Evolutionary conservation across 1,284 basidiomycete species (phyloP).

Genomic region (Apiotrichum porosum): DNA sequence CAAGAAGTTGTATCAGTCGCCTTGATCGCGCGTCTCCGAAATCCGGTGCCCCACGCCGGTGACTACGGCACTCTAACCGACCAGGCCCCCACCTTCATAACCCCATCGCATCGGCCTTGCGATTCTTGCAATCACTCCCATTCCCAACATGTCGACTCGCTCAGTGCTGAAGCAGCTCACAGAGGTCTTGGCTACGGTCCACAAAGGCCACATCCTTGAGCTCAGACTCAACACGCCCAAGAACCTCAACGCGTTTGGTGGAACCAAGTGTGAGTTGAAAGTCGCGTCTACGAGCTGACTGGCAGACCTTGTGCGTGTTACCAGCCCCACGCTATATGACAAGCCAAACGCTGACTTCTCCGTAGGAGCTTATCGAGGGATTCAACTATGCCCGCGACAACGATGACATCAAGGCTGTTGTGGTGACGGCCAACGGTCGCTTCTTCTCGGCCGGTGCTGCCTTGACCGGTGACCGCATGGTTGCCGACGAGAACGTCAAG

Average conservation of each 20-base stretch:
- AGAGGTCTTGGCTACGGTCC: conserved; percentile 14
- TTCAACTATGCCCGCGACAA: conserved; percentile 13
- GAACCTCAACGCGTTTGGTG: conserved; percentile 16
- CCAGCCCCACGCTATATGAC: too few species aligned
- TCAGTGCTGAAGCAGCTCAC: too few species aligned
- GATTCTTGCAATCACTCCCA: too few species aligned
- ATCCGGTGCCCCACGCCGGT: too few species aligned
- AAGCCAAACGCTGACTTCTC: background rate
- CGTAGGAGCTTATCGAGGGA: conserved; percentile 16
- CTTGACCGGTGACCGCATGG: conserved; percentile 9
- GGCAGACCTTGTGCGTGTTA: background rate
- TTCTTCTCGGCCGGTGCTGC: conserved; percentile 17
- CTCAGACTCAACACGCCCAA: conserved; percentile 20
- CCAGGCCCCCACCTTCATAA: too few species aligned
- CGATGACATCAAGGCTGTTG: conserved; percentile 13
- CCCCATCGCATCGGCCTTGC: too few species aligned
- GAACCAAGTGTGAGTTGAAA: conserved; percentile 7
- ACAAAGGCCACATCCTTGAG: conserved; percentile 17
- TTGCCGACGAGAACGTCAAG: background rate
- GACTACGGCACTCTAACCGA: too few species aligned
- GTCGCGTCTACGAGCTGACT: background rate
- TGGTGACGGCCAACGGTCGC: conserved; percentile 16
- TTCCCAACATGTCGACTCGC: too few species aligned
- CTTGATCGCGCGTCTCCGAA: too few species aligned
- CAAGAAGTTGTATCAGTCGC: too few species aligned